Base-by-base conservation (phyloP, 139 green algal genomes). In the Coccomyxa sp. region DNA sequence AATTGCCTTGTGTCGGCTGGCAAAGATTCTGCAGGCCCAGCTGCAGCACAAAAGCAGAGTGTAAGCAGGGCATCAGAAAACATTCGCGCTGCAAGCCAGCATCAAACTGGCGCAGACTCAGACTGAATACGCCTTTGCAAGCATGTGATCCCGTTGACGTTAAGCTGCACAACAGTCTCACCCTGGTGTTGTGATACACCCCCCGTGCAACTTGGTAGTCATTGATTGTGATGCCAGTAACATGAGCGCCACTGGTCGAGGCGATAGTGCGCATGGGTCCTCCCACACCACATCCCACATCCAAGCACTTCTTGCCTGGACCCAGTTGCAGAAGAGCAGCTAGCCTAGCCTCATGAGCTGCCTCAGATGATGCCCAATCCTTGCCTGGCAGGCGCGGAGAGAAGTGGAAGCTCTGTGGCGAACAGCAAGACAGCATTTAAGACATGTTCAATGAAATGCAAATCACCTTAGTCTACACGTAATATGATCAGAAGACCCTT, bases 161-260 rank as follows among this genome's bases (percentile, higher is more conserved):
- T 51, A 51, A 51, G 38, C 38, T 51, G 38, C 7, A 51, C 38
- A 51, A 51, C 38, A 7, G 63, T 25, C 87, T 81, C 81, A 96
- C 90, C 86, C 89, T 93, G 25, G 89, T 38, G 86, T 97, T 98
- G 88, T 97, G 95, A 78, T 90, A 80, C 16, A 81, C 94, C 58
- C 91, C 94, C 30, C 95, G 90, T 58, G 92, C n/a, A 1, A 99
- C 95, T 89, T 97, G 95, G 87, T 99, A 99, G 79, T 97, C 90
- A 82, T 98, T 99, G 91, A 99, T 99, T 58, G 96, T 99, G 86
- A 99, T 94, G 85, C 97, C 97, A 15, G 92, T 96, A 13, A 99
- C 95, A 32, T 98, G 91, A 0, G 92, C 94, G 0, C 95, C 94
- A n/a, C 80, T 87, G 58, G 86, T 85, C 7, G 86, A 85, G 4